Base-by-base conservation (phyloP, 352 stramenopile genomes). In the Plasmopara viticola region DNA sequence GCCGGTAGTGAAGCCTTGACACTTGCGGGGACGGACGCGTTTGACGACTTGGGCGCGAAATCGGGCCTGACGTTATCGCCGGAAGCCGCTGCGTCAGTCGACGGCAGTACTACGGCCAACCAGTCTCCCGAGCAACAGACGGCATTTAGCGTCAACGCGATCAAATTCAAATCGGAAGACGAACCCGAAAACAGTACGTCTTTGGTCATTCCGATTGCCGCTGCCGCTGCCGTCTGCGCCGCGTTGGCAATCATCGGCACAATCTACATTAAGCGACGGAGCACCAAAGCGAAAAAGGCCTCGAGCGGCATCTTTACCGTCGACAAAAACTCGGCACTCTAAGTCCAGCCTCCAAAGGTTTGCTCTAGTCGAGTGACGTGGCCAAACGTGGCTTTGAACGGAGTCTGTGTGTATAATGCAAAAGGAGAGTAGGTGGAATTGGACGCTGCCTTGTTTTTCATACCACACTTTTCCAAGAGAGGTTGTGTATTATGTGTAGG, bases 301-400 rank as follows among this genome's bases (percentile, higher is more conserved):
- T 48, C 53, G 33, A 25, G 68, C 30, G 71, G 65, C 40, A 89
- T 89, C 66, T 89, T 89, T 56, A 89, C 78, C 31, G 62, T 89
- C 46, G 78, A 89, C 70, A 76, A 87, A 70, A 74, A 78, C 62
- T 89, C 78, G 47, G 75, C 72, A 4, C 64, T 89, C 66, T 89
- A 86, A 82, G 54, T 44, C 6, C 20, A 44, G 28, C 34, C 44
- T 28, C 51, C 6, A 10, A 40, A 3, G 4, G 6, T 44, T 35
- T 50, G 38, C 41, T 45, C 29, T 20, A 44, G 50, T 56, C 6
- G 7, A 35, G 35, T 33, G 29, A 57, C 61, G 40, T 48, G 56
- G 53, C 44, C 50, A 41, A 8, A 18, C 37, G 2, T 7, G 13
- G 14, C 37, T 68, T 43, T 64, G 29, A 55, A 67, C 33, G 20